Percentiles rank a stretch among this genome's conserved stretches.
phyloP scores from a whole-genome alignment of 106 monocot genomes.

The Ottelia alismoides region DNA sequence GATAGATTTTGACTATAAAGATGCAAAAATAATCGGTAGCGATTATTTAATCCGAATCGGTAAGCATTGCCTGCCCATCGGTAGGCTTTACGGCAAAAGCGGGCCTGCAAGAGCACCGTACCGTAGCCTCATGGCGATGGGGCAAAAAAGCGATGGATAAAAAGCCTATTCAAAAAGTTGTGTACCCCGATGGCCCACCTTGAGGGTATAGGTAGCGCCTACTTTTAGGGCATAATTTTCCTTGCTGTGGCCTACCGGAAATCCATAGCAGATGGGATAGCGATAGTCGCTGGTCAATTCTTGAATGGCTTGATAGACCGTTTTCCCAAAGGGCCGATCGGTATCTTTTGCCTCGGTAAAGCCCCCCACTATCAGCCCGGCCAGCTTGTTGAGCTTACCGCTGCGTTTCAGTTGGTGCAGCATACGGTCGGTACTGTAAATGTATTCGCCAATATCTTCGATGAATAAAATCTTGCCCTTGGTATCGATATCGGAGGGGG shows the following conservation, averaged over 20 bases:
- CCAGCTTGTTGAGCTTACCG: background rate
- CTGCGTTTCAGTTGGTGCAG: background rate
- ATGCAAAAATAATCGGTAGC: too few species aligned
- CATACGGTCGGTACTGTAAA: background rate
- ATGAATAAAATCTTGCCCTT: background rate
- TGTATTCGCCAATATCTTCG: background rate
- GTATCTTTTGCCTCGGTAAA: background rate
- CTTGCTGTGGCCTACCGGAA: background rate
- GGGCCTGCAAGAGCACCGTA: too few species aligned
- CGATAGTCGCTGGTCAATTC: background rate
- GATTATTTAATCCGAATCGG: too few species aligned
- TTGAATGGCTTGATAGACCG: background rate
- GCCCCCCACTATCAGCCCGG: background rate
- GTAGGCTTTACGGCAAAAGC: too few species aligned
- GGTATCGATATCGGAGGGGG: background rate
- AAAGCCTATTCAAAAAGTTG: background rate
- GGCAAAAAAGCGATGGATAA: too few species aligned
- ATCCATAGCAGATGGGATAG: background rate
- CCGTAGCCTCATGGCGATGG: too few species aligned
- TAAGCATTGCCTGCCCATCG: too few species aligned
- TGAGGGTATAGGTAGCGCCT: background rate
- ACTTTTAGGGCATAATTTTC: background rate
- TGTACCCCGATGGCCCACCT: background rate
- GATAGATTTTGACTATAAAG: too few species aligned
- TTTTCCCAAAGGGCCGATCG: background rate